phyloP scores from a whole-genome alignment of 805 yeast species.

The Saturnispora quitensis region DNA sequence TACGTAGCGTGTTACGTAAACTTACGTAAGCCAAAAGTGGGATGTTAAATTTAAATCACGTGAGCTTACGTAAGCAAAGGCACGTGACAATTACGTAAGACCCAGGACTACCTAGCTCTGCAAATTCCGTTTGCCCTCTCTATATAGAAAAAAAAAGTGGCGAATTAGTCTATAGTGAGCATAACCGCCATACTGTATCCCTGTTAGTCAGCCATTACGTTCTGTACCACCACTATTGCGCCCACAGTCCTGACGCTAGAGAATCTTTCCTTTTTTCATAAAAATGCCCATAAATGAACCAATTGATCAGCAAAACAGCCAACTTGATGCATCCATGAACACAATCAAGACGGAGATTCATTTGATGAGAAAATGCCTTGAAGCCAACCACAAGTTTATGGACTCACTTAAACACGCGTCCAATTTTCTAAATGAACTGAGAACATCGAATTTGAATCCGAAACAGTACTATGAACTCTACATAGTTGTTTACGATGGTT shows the following conservation, averaged over 20 bases:
- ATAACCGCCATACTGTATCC: too few relatives aligned
- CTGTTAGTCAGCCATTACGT: too few relatives aligned
- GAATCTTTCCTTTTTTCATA: too few relatives aligned
- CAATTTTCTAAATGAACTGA: conserved; percentile 67
- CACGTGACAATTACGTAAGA: too few relatives aligned
- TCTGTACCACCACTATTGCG: neutral
- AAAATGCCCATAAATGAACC: neutral
- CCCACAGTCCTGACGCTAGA: neutral
- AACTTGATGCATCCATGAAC: conserved; percentile 36
- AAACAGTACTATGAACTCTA: conserved; percentile 91
- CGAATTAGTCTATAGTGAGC: neutral
- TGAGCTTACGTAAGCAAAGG: neutral
- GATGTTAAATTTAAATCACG: too few relatives aligned
- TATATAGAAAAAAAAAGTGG: neutral
- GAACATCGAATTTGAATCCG: conserved; percentile 70
- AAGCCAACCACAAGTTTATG: conserved; percentile 56
- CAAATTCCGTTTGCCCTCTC: neutral
- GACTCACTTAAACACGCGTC: conserved; percentile 86
- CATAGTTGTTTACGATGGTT: conserved; percentile 72
- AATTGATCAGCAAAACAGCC: conserved; percentile 20
- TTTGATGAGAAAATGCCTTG: conserved; percentile 70
- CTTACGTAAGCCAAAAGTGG: neutral
- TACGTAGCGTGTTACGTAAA: neutral
- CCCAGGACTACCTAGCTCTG: too few relatives aligned
- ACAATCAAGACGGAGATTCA: conserved; percentile 61